A percentile compares a stretch with the other conserved stretches of the same genome.
phyloP scores from a whole-genome alignment of 2,329 filamentous ascomycete species.

The Fusarium sororula region DNA sequence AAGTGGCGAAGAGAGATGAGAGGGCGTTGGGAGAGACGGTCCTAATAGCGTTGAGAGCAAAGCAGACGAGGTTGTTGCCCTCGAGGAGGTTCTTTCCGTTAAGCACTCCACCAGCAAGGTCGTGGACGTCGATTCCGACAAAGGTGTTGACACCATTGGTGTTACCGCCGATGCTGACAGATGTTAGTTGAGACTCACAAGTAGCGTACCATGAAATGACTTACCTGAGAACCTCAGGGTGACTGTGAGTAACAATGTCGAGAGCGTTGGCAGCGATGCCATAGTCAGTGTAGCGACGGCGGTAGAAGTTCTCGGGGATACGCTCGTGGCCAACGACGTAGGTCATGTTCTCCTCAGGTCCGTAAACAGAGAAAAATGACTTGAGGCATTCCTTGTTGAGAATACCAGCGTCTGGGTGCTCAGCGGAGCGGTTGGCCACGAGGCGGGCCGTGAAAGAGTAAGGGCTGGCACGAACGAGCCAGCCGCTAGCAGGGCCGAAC shows the following conservation, averaged over 20 bases:
- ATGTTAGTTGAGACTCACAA: neutral
- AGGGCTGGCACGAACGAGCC: constrained; percentile 59
- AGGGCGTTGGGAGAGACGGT: constrained; percentile 54
- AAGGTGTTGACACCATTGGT: constrained; percentile 61
- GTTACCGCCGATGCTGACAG: constrained; percentile 59
- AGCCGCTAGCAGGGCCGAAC: constrained; percentile 61
- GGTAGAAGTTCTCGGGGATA: constrained; percentile 63
- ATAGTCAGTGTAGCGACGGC: constrained; percentile 53
- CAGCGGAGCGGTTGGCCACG: constrained; percentile 54
- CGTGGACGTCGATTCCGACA: constrained; percentile 53
- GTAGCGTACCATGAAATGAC: neutral
- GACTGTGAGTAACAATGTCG: constrained; percentile 52
- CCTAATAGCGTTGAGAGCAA: constrained; percentile 50
- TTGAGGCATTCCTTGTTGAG: constrained; percentile 50
- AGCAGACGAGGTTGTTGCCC: constrained; percentile 58
- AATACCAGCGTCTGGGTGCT: constrained; percentile 48
- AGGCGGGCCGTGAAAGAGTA: constrained; percentile 56
- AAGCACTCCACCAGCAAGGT: constrained; percentile 56
- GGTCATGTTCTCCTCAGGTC: constrained; percentile 47
- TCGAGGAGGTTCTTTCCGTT: constrained; percentile 53
- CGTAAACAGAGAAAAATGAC: constrained; percentile 57
- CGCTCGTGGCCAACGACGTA: constrained; percentile 60
- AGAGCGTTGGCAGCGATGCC: constrained; percentile 53
- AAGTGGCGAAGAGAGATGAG: constrained; percentile 47
- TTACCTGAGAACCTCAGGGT: constrained; percentile 51